A percentile compares a stretch with the other conserved stretches of the same genome.
These are phyloP conservation scores for Scutellaria minor DNA, from an alignment of 257 asterid species.

Conservation along the genomic window DNA sequence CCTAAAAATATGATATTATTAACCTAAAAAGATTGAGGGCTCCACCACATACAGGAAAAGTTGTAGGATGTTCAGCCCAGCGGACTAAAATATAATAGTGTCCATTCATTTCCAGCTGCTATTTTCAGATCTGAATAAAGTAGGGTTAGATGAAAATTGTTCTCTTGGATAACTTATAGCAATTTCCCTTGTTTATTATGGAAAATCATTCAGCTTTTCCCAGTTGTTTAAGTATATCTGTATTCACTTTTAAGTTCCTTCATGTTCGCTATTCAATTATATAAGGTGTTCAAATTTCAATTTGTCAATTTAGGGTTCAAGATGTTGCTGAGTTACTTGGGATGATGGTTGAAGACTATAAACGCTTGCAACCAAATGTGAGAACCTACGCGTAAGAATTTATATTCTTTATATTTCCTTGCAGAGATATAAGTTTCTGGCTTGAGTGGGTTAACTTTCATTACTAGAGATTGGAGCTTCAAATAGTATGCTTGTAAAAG, in stretches of 20 bases:
- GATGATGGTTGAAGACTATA: conserved; percentile 97
- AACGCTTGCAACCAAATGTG: conserved; percentile 95
- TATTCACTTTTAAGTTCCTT: conserved; percentile 12
- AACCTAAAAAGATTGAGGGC: not conserved
- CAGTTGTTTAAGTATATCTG: conserved; percentile 6
- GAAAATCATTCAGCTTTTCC: not conserved
- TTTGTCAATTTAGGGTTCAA: conserved; percentile 72
- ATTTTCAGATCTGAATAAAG: conserved; percentile 1
- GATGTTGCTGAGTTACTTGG: conserved; percentile 99
- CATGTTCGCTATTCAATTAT: conserved; percentile 30
- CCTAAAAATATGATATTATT: not conserved
- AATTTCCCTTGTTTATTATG: not conserved
- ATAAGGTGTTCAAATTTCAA: conserved; percentile 35
- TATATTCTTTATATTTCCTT: conserved; percentile 41
- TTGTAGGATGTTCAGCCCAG: conserved; percentile 5
- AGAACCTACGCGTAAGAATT: conserved; percentile 96
- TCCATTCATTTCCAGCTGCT: conserved; percentile 10
- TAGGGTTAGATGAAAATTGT: not conserved
- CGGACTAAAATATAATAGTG: conserved; percentile 22
- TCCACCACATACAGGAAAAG: not conserved
- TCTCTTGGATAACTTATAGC: conserved; percentile 7
- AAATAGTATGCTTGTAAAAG: too few species aligned
- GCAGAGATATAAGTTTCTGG: conserved; percentile 38
- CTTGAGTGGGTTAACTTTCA: conserved; percentile 22
- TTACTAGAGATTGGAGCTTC: not conserved